These are phyloP conservation scores for Talaromyces islandicus DNA, from an alignment of 2,329 filamentous ascomycete species.

Conservation along the genomic window DNA sequence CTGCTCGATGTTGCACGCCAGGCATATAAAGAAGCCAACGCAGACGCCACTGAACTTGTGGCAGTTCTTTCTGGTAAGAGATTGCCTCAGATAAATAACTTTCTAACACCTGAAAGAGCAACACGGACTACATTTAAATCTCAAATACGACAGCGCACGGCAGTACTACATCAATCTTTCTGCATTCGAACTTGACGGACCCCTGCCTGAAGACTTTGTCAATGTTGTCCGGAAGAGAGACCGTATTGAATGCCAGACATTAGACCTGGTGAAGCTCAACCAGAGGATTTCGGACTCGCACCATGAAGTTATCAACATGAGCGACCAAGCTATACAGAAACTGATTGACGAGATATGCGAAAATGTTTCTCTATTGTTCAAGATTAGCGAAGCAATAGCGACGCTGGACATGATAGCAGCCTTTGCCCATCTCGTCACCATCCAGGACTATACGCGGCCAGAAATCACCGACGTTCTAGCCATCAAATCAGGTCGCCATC, in stretches of 20 bases:
- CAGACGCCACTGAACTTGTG: conserved; percentile 68
- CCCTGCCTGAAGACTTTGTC: conserved; percentile 65
- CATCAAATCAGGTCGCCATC: conserved; percentile 69
- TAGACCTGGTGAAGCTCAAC: conserved; percentile 76
- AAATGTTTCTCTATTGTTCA: conserved; percentile 69
- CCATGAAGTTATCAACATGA: conserved; percentile 76
- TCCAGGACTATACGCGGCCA: conserved; percentile 62
- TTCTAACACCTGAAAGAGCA: conserved; percentile 40
- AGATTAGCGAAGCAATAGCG: conserved; percentile 77
- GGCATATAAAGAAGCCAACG: conserved; percentile 81
- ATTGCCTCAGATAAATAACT: neutral
- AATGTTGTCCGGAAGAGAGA: conserved; percentile 68
- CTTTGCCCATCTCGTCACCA: conserved; percentile 69
- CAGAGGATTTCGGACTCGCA: conserved; percentile 72
- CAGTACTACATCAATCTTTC: conserved; percentile 72
- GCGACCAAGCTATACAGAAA: conserved; percentile 67
- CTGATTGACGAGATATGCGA: conserved; percentile 67
- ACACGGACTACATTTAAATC: conserved; percentile 55
- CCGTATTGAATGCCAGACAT: conserved; percentile 79
- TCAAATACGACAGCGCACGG: conserved; percentile 71
- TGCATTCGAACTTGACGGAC: conserved; percentile 53
- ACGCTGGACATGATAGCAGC: conserved; percentile 79
- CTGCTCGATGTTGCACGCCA: conserved; percentile 83
- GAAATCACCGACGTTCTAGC: conserved; percentile 63
- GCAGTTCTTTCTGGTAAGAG: conserved; percentile 58